phyloP scores from a whole-genome alignment of 345 rosid genomes.

The Populus alba region DNA sequence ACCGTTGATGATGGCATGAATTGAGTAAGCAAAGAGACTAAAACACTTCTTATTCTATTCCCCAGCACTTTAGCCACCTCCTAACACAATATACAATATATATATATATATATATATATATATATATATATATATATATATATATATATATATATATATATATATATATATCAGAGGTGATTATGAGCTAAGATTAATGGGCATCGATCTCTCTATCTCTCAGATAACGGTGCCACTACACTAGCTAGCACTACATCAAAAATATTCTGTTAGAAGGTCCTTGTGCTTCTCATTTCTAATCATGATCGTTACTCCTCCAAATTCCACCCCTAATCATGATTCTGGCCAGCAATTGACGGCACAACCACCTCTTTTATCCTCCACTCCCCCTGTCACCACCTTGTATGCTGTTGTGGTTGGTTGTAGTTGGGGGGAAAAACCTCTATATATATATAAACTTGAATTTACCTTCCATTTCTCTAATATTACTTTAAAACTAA shows the following conservation, averaged over 20 bases:
- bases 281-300: constrained; percentile 46
- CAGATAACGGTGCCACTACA: constrained; percentile 31
- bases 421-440: constrained; percentile 1
- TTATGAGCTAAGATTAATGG: not conserved
- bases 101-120: too few species aligned
- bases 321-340: constrained; percentile 61
- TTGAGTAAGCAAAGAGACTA: not conserved
- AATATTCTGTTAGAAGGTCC: constrained; percentile 44
- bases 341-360: constrained; percentile 65
- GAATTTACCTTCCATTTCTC: not conserved
- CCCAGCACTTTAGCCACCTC: not conserved
- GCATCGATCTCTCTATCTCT: not conserved
- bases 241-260: constrained; percentile 8
- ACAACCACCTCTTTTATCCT: constrained; percentile 51
- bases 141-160: too few species aligned
- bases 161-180: not conserved
- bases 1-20: not conserved
- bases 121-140: too few species aligned
- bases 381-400: constrained; percentile 8
- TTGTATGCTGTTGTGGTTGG: constrained; percentile 20
- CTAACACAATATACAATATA: not conserved
- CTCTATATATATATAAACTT: not conserved
- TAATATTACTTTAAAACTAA: not conserved
- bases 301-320: constrained; percentile 51
- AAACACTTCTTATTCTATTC: not conserved